These are phyloP conservation scores for Salix suchowensis DNA, from an alignment of 345 rosid species.

Conservation along the genomic window DNA sequence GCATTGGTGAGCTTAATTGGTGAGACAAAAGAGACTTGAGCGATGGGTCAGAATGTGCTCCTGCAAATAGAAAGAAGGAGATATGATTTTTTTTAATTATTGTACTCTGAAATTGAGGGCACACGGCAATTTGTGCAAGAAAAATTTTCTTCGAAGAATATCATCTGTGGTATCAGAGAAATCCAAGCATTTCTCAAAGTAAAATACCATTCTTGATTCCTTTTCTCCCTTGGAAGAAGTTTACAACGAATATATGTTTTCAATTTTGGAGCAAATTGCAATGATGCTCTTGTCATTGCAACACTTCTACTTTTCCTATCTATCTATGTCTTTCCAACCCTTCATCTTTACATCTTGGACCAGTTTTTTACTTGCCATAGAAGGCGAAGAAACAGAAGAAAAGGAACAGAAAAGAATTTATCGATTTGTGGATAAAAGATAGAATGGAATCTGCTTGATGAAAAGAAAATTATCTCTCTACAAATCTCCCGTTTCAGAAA, in stretches of 20 bases:
- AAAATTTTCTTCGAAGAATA: slow-evolving; percentile 18
- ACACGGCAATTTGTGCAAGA: neutral
- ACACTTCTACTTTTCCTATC: neutral
- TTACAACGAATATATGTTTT: slow-evolving; percentile 45
- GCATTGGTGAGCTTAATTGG: slow-evolving; percentile 34
- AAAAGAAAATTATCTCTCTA: neutral
- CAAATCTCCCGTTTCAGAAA: neutral
- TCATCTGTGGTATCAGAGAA: slow-evolving; percentile 14
- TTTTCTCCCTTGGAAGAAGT: slow-evolving; percentile 17
- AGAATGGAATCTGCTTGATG: slow-evolving; percentile 12
- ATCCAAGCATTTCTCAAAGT: slow-evolving; percentile 21
- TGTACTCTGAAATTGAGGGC: neutral
- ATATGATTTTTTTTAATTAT: neutral
- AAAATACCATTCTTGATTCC: slow-evolving; percentile 19
- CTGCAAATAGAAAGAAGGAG: slow-evolving; percentile 35
- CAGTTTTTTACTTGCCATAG: neutral
- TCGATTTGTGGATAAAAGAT: neutral
- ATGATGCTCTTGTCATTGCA: slow-evolving; percentile 5
- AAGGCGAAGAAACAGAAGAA: neutral
- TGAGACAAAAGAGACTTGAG: slow-evolving; percentile 40
- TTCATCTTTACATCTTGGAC: neutral
- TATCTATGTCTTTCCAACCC: neutral
- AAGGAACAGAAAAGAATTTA: neutral
- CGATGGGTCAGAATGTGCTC: slow-evolving; percentile 38
- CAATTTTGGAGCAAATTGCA: slow-evolving; percentile 20